Percentiles rank a stretch among this genome's conserved stretches.
These are phyloP conservation scores for Fusarium tanahbumbuense DNA, from an alignment of 2,329 filamentous ascomycete genomes.

Conservation along the genomic window DNA sequence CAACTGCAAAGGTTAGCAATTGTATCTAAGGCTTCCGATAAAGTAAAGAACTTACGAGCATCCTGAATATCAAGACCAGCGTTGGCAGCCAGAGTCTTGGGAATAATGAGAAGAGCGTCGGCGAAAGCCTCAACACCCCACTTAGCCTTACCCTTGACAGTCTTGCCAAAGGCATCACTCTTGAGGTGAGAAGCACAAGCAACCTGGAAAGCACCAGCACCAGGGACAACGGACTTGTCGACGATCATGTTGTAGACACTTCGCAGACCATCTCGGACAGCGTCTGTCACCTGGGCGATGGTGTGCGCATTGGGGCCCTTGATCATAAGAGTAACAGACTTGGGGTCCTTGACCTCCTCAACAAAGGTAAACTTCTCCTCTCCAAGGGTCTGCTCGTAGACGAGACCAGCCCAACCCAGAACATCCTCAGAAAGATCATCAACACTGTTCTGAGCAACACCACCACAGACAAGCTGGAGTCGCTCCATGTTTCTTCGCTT, in stretches of 20 bases:
- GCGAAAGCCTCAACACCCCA: slow-evolving; percentile 95
- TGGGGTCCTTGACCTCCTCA: slow-evolving; percentile 98
- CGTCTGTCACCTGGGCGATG: slow-evolving; percentile 95
- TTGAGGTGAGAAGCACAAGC: slow-evolving; percentile 89
- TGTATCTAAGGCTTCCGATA: background rate
- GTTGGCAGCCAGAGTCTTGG: slow-evolving; percentile 96
- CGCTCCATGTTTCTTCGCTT: slow-evolving; percentile 99
- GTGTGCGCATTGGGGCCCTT: slow-evolving; percentile 98
- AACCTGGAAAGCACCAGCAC: slow-evolving; percentile 95
- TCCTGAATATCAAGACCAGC: slow-evolving; percentile 97
- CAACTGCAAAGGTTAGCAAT: slow-evolving; percentile 66
- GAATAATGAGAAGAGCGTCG: slow-evolving; percentile 93
- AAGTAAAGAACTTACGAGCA: slow-evolving; percentile 72
- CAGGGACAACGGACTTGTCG: slow-evolving; percentile 94
- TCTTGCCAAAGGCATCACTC: slow-evolving; percentile 86
- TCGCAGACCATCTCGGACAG: slow-evolving; percentile 91
- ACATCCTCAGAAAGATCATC: slow-evolving; percentile 90
- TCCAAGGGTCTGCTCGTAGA: slow-evolving; percentile 96
- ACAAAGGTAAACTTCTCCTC: slow-evolving; percentile 99
- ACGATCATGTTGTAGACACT: slow-evolving; percentile 99
- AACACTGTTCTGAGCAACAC: slow-evolving; percentile 92
- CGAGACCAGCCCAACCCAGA: slow-evolving; percentile 93
- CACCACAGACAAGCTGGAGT: slow-evolving; percentile 93
- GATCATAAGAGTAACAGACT: slow-evolving; percentile 96
- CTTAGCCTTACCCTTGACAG: slow-evolving; percentile 97